phyloP scores from a whole-genome alignment of 202 grass and related monocot species.

The Zizania palustris region DNA sequence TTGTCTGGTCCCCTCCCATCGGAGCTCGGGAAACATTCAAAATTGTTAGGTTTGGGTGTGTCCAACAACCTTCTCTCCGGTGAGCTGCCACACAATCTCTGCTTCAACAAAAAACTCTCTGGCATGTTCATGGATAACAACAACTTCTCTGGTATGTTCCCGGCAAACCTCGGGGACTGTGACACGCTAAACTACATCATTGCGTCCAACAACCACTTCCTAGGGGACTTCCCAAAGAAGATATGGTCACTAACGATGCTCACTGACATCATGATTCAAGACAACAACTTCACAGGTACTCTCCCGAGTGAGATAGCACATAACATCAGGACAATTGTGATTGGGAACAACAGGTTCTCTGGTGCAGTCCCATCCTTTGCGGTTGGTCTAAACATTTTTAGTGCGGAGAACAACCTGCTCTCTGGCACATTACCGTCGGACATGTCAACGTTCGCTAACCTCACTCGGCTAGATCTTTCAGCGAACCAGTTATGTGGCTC shows the following conservation, averaged over 20 bases:
- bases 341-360: conserved; percentile 54
- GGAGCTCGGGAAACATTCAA: conserved; percentile 69
- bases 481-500: conserved; percentile 53
- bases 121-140: conserved; percentile 57
- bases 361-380: conserved; percentile 44
- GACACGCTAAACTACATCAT: conserved; percentile 41
- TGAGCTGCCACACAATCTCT: conserved; percentile 40
- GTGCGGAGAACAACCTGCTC: conserved; percentile 47
- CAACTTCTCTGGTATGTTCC: conserved; percentile 44
- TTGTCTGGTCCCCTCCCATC: conserved; percentile 46
- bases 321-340: conserved; percentile 45
- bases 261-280: conserved; percentile 37
- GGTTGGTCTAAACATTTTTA: neutral
- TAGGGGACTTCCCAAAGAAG: conserved; percentile 43
- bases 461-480: conserved; percentile 41
- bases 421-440: conserved; percentile 1
- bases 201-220: conserved; percentile 41
- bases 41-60: conserved; percentile 37
- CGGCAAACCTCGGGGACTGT: conserved; percentile 38
- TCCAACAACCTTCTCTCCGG: conserved; percentile 47
- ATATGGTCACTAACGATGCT: conserved; percentile 46
- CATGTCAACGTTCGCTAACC: conserved; percentile 30
- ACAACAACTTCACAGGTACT: conserved; percentile 48
- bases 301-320: conserved; percentile 42
- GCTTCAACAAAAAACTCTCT: conserved; percentile 22